These are phyloP conservation scores for Circinella minor DNA, from an alignment of 371 early-diverging fungal genomes.

Conservation along the genomic window DNA sequence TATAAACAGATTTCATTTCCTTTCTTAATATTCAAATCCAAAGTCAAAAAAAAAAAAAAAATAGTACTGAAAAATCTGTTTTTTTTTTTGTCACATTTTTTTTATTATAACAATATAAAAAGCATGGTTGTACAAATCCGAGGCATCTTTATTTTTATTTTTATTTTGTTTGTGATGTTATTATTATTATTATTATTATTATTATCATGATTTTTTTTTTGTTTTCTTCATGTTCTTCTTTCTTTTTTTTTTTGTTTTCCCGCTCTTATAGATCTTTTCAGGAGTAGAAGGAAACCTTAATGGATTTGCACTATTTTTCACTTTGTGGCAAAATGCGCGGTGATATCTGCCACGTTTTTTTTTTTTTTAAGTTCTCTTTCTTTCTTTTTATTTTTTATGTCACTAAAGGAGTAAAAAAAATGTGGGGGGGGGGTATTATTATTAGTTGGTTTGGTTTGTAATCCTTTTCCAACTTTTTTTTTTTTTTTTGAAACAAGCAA, in stretches of 20 bases:
- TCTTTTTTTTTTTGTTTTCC: not conserved
- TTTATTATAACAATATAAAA: not conserved
- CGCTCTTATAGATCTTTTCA: not conserved
- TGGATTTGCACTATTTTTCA: too few species aligned
- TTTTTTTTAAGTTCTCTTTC: not conserved
- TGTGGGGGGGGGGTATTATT: not conserved
- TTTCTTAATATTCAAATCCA: too few species aligned
- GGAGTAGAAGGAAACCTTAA: not conserved
- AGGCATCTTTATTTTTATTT: not conserved
- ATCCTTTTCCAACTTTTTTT: too few species aligned
- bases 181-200: too few species aligned
- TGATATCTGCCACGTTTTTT: constrained; percentile 6
- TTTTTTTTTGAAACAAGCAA: too few species aligned
- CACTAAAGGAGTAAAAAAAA: not conserved
- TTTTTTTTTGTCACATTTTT: too few species aligned
- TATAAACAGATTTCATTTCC: too few species aligned
- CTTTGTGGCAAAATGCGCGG: constrained; percentile 2
- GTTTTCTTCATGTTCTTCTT: not conserved
- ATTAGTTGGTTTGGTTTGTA: too few species aligned
- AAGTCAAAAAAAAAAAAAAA: too few species aligned
- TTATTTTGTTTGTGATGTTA: too few species aligned
- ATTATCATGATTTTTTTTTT: too few species aligned
- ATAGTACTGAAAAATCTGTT: too few species aligned
- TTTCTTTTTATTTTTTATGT: not conserved
- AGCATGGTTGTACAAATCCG: constrained; percentile 10